Base-by-base conservation (phyloP, 2,329 filamentous ascomycete genomes). In the Pseudogymnoascus sp. region DNA sequence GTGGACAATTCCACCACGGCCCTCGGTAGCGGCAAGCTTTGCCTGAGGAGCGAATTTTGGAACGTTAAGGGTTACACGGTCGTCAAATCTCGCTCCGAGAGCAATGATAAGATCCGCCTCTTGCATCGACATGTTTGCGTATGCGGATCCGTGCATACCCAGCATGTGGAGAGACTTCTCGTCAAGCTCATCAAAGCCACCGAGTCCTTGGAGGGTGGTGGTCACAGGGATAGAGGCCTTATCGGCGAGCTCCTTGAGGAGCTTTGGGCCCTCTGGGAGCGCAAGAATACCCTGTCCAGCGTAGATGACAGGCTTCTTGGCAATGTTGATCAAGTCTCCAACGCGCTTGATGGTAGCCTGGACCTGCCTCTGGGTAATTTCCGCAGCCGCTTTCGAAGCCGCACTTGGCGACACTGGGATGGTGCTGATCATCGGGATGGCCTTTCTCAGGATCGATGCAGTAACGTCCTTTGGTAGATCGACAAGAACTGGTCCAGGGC, bases 101-200 rank as follows among this genome's bases (percentile, higher is more conserved):
- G 93, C 93, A 70, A 99, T 90, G 74, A 99, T 94, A 65, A 99
- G 80, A 76, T 99, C 94, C 12, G 94, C 90, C 74, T 96, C 89
- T 76, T 99, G 93, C 80, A 99, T 97, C 14, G 94, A 86, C 88
- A 97, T 91, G 80, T 99, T 99, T 73, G 94, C 94, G 71, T 96
- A 99, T 6, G 91, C 92, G 7, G 92, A 89, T 63, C 94, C 94
- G 79, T 97, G 93, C 94, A 97, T 97, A 66, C 94, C 94, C 30
- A 97, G 85, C 94, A 99, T 99, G 78, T 97, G 92, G 59, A 97
- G 82, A 47, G 92, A 89, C 82, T 96, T 97, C 67, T 91, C 85
- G 71, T 97, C 91, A 11, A 94, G 83, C 78, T 97, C 94, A 70
- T 97, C 92, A 67, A 88, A 97, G 20, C 85, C 90, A 69, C 94